Evolutionary conservation across 106 monocot genomes (phyloP).

Genomic region (Chionographis japonica): DNA sequence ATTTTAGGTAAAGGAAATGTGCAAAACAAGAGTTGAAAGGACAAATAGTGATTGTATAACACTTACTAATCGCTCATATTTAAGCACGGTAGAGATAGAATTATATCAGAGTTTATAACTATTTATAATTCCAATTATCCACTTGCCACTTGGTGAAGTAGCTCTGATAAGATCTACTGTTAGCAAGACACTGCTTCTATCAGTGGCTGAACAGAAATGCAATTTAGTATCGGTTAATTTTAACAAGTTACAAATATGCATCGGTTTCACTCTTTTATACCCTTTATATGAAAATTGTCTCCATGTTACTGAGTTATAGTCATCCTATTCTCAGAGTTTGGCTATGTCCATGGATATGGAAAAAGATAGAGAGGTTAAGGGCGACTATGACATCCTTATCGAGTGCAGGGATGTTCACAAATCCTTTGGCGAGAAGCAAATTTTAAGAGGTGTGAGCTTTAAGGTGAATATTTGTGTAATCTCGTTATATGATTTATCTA

Average conservation of each 20-base stretch:
- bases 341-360: conserved; percentile 27
- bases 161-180: no score
- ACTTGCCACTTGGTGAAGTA: no score
- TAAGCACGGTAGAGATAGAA: no score
- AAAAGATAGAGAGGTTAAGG: conserved; percentile 12
- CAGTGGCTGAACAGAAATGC: no score
- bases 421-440: conserved; percentile 85
- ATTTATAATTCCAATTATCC: no score
- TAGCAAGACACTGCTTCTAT: no score
- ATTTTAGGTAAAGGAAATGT: no score
- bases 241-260: not conserved
- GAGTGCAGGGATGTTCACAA: conserved; percentile 93
- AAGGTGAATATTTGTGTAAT: conserved; percentile 47
- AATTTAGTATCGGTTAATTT: no score
- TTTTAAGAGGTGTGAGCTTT: conserved; percentile 82
- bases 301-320: not conserved
- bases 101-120: no score
- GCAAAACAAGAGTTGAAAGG: no score
- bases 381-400: conserved; percentile 59
- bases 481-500: not conserved
- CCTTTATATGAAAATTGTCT: not conserved
- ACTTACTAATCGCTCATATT: no score
- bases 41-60: no score
- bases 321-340: conserved; percentile 29
- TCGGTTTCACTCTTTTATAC: not conserved